Evolutionary conservation across 805 yeast species (phyloP), one percentile per base, ranked within the genome.

Genomic region (Candida khao-thaluensis): DNA sequence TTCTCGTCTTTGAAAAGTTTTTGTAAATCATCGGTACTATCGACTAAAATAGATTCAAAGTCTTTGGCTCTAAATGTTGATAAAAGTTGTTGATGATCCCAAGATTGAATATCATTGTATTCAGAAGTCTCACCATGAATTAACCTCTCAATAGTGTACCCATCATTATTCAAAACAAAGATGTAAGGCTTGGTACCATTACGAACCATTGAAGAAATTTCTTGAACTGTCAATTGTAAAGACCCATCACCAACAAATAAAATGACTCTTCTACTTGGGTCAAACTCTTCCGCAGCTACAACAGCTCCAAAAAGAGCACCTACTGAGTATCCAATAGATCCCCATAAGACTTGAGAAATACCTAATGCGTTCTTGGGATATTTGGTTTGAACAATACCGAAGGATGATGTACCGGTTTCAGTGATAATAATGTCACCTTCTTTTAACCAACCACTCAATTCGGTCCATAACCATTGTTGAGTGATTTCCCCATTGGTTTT

Each of bases 231-330:
- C 41, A 64, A 56, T 41, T 65, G 71, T 51, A 65, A 61, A 10
- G 71, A 64, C 31, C 71, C 71, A 47, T 65, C 71, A 31, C 71
- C 71, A n/a, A 64, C 66, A 41, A 65, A 64, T 44, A 65, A 52
- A 28, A 65, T 53, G 34, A 62, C 69, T 52, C 71, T 54, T 51
- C 59, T 56, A 24, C 40, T 31, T 9, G 65, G 64, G 37, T 54
- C 63, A 28, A 53, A 34, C 29, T 62, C 68, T 38, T 56, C 56
- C 12, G 66, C 64, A 9, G 66, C 68, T 40, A 51, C 50, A 1
- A 50, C 64, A 7, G 68, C 68, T 26, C 68, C 68, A 26, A 54
- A 51, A 7, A 61, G 48, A 18, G 66, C 56, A 15, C 68, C 68
- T 9, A 61, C 66, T 1, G 66, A 50, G 43, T 52, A 62, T 15